Conservation (phyloP, 768 basidiomycete genomes). For the Bullera alba region DNA sequence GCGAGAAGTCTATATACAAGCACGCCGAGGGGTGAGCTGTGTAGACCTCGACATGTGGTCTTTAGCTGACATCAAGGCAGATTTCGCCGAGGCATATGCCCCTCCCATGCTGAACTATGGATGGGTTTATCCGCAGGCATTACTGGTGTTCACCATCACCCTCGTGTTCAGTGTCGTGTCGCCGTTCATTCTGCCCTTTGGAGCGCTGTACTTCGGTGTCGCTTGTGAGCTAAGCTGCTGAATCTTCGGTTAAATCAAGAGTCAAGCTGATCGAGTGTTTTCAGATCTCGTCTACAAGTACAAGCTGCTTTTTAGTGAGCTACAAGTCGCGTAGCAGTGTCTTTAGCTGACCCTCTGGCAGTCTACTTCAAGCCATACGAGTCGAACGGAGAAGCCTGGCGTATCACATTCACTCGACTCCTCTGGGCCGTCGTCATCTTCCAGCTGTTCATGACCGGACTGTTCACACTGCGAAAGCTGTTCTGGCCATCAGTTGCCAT, state of each 20-base stretch:
- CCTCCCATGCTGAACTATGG: constrained; percentile 99
- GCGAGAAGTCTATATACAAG: constrained; percentile 70
- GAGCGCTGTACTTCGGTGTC: constrained; percentile 91
- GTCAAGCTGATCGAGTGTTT: background rate
- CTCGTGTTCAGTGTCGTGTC: constrained; percentile 92
- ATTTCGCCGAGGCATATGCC: constrained; percentile 91
- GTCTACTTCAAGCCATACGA: constrained; percentile 99
- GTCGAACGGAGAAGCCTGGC: constrained; percentile 95
- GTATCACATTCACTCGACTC: constrained; percentile 83
- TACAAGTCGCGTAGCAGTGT: background rate
- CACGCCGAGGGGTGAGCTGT: constrained; percentile 72
- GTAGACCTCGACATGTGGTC: no score
- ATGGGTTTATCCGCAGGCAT: constrained; percentile 91
- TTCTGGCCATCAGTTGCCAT: constrained; percentile 60
- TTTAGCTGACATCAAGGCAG: constrained; percentile 48
- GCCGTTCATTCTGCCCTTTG: constrained; percentile 88
- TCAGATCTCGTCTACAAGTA: constrained; percentile 91
- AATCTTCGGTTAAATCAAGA: no score
- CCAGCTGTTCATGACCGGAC: constrained; percentile 92
- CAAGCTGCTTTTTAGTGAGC: constrained; percentile 84
- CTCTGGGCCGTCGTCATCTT: constrained; percentile 90
- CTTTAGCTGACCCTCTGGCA: constrained; percentile 43
- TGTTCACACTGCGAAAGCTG: constrained; percentile 67
- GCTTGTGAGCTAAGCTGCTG: constrained; percentile 52
- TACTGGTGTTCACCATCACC: constrained; percentile 90